Evolutionary conservation across 2,329 filamentous ascomycete species (phyloP).

Genomic region (Colletotrichum endophyticum): DNA sequence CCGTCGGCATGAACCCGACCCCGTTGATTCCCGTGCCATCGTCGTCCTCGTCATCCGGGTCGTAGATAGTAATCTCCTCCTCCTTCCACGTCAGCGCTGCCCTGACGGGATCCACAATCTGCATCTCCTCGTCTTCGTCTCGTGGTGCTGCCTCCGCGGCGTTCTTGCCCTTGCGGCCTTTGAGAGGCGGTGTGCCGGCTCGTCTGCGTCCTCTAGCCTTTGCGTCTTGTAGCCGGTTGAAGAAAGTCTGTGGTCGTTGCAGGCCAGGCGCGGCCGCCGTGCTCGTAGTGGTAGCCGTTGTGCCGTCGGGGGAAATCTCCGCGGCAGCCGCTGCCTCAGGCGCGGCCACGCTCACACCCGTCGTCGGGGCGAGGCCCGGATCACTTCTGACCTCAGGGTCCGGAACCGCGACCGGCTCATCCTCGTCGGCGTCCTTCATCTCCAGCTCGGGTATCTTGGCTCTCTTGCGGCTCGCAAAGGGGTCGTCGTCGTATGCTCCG

Average conservation of each 20-base stretch:
- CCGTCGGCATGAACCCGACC: slow-evolving; percentile 69
- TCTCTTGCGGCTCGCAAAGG: slow-evolving; percentile 39
- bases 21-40: slow-evolving; percentile 72
- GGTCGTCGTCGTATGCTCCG: slow-evolving; percentile 32
- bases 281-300: slow-evolving; percentile 16
- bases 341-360: not conserved
- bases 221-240: slow-evolving; percentile 42
- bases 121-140: slow-evolving; percentile 34
- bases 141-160: slow-evolving; percentile 11
- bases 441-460: slow-evolving; percentile 35
- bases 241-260: slow-evolving; percentile 40
- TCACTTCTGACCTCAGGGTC: slow-evolving; percentile 13
- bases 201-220: slow-evolving; percentile 39
- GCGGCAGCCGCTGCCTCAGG: not conserved
- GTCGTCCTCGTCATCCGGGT: slow-evolving; percentile 68
- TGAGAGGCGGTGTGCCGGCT: slow-evolving; percentile 42
- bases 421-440: slow-evolving; percentile 30
- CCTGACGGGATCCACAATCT: slow-evolving; percentile 56
- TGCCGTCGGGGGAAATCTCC: slow-evolving; percentile 14
- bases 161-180: slow-evolving; percentile 8
- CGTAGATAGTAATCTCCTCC: slow-evolving; percentile 71
- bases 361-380: not conserved
- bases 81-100: slow-evolving; percentile 71
- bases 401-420: slow-evolving; percentile 19
- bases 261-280: slow-evolving; percentile 10